Percentiles rank a stretch among this genome's conserved stretches.
These are phyloP conservation scores for Aureobasidium subglaciale DNA, from an alignment of 2,329 filamentous ascomycete genomes.

Conservation along the genomic window DNA sequence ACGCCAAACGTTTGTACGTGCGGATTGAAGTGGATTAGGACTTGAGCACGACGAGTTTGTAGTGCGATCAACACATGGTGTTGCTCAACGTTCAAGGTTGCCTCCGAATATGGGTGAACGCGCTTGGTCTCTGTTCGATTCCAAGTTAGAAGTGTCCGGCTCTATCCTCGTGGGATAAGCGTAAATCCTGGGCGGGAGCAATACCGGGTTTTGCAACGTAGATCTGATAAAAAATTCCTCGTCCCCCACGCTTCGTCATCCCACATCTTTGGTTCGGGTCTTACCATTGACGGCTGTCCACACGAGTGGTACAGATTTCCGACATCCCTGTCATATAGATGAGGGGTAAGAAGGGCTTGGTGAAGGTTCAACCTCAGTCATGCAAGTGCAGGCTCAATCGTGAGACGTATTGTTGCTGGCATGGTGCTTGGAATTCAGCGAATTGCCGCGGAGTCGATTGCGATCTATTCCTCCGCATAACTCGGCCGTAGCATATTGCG, in stretches of 20 bases:
- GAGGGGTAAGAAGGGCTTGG: neutral
- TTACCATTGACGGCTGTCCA: neutral
- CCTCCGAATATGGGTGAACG: neutral
- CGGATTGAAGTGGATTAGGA: neutral
- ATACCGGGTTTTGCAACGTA: neutral
- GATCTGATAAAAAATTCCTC: too few species aligned
- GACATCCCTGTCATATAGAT: neutral
- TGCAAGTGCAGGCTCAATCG: neutral
- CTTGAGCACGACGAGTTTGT: neutral
- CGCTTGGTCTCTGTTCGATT: constrained; percentile 1
- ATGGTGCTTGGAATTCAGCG: neutral
- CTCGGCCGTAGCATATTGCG: neutral
- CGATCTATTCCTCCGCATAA: neutral
- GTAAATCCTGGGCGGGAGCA: neutral
- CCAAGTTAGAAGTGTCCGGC: neutral
- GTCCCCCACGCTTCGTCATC: neutral
- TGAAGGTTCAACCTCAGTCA: neutral
- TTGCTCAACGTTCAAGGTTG: neutral
- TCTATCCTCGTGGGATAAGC: constrained; percentile 1
- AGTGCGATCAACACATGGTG: neutral
- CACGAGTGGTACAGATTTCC: neutral
- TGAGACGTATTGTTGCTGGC: neutral
- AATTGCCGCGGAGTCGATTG: neutral
- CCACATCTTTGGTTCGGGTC: neutral
- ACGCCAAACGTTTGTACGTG: neutral